Percentiles rank a stretch among this genome's conserved stretches.
These are phyloP conservation scores for Fusarium begoniae DNA, from an alignment of 2,329 filamentous ascomycete genomes.

Conservation along the genomic window DNA sequence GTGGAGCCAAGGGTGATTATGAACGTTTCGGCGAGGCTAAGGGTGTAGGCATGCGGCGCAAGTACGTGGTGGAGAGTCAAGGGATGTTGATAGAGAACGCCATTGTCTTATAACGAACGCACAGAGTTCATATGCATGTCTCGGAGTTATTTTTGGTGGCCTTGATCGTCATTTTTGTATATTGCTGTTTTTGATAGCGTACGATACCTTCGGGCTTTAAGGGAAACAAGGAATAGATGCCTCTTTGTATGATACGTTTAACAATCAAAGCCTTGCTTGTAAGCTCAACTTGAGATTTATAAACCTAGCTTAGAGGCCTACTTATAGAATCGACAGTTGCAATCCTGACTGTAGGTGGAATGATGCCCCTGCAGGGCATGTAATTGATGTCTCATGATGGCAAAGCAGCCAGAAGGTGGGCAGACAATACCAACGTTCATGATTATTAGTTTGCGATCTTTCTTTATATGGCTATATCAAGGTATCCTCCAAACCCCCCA, in stretches of 20 bases:
- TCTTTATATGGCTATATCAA: slow-evolving; percentile 40
- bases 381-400: not conserved
- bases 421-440: slow-evolving; percentile 9
- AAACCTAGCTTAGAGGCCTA: not conserved
- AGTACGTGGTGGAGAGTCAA: slow-evolving; percentile 84
- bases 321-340: not conserved
- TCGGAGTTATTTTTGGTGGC: slow-evolving; percentile 30
- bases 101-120: slow-evolving; percentile 61
- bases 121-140: slow-evolving; percentile 29
- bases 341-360: not conserved
- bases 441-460: slow-evolving; percentile 39
- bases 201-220: not conserved
- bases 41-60: slow-evolving; percentile 77
- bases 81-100: slow-evolving; percentile 83
- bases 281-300: not conserved
- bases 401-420: not conserved
- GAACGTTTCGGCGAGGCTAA: slow-evolving; percentile 69
- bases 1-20: slow-evolving; percentile 71
- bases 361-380: not conserved
- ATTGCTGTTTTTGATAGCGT: not conserved
- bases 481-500: slow-evolving; percentile 31
- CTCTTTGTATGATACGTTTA: not conserved
- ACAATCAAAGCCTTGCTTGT: not conserved
- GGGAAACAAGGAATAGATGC: not conserved
- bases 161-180: slow-evolving; percentile 12